Base-by-base conservation (phyloP, 2,329 filamentous ascomycete species). In the Rhynchosporium agropyri region DNA sequence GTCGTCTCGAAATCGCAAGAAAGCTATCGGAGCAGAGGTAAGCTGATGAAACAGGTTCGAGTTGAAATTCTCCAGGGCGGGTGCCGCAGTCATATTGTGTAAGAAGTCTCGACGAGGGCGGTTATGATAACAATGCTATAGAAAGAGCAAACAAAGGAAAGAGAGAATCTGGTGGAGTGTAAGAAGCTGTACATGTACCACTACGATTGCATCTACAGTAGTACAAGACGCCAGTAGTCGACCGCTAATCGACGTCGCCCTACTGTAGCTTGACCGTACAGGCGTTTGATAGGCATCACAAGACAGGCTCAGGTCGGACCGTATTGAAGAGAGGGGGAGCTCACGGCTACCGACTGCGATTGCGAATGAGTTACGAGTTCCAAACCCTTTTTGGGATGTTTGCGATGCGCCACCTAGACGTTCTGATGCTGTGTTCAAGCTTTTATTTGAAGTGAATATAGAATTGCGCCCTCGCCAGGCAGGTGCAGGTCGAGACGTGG, bases 131-230 rank as follows among this genome's bases (percentile, higher is more conserved):
- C 20, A 20, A 20, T 20, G 3, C 15, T 42, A 15, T 45, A 29
- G 33, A 28, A 42, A 20, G 13, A 8, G 54, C 42, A 12, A 38
- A 48, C 20, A 15, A 38, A 36, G 12, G 33, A 49, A 28, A 33
- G 26, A 48, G 15, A 3, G 55, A 40, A 49, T 10, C 42, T 46
- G 55, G 28, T 54, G 36, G 33, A 54, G 38, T 54, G 50, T 28
- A 33, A 26, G 43, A 10, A 33, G 55, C 48, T n/a, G 55, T 33
- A 29, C 55, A 49, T 38, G 55, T 58, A 28, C 55, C 38, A 58
- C 55, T 43, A 42, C n/a, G n/a, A 46, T n/a, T 33, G 28, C 33
- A 28, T 28, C 20, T 20, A 20, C 20, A 20, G 36, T 54, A 20
- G 36, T 54, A 54, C 50, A 38, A 54, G 10, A 20, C 50, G 20